Base-by-base conservation (phyloP, 75 land plant species). In the Azolla pinnata region DNA sequence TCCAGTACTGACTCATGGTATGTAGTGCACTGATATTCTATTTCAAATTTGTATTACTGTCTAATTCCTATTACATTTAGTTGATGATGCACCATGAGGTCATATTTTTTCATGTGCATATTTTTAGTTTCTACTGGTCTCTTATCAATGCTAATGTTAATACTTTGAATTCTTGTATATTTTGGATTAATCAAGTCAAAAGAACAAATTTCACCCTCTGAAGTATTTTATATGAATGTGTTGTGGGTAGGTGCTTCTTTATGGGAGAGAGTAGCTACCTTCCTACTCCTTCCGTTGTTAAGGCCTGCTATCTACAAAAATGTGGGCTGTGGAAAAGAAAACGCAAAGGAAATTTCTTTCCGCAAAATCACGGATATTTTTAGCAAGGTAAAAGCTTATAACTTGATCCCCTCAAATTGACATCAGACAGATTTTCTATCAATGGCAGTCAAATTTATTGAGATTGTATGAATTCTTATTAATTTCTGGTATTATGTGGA, bases 361-460 rank as follows among this genome's bases (percentile, higher is more conserved):
- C 44, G 25, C 17, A 56, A 52, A 32, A 20, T 73, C 31, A 56
- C 30, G 12, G 5, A 17, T 33, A 54, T 68, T 33, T 73, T 73
- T 62, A 32, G 62, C 38, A 72, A 73, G 75, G 75, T 73, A 32
- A 1, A 5, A 23, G 29, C n/a, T n/a, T n/a, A n/a, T n/a, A n/a
- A n/a, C n/a, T n/a, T n/a, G n/a, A n/a, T n/a, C n/a, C n/a, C n/a
- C n/a, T n/a, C n/a, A n/a, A n/a, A n/a, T n/a, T n/a, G n/a, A n/a
- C n/a, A n/a, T n/a, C n/a, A n/a, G n/a, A n/a, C n/a, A n/a, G n/a
- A n/a, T n/a, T n/a, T n/a, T n/a, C n/a, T n/a, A n/a, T n/a, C n/a
- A n/a, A n/a, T n/a, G n/a, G n/a, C n/a, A n/a, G n/a, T n/a, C n/a
- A n/a, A n/a, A n/a, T n/a, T n/a, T n/a, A n/a, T n/a, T n/a, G n/a